Evolutionary conservation across 768 basidiomycete genomes (phyloP), one percentile per base, ranked within the genome.

Genomic region (Gloeostereum incarnatum): DNA sequence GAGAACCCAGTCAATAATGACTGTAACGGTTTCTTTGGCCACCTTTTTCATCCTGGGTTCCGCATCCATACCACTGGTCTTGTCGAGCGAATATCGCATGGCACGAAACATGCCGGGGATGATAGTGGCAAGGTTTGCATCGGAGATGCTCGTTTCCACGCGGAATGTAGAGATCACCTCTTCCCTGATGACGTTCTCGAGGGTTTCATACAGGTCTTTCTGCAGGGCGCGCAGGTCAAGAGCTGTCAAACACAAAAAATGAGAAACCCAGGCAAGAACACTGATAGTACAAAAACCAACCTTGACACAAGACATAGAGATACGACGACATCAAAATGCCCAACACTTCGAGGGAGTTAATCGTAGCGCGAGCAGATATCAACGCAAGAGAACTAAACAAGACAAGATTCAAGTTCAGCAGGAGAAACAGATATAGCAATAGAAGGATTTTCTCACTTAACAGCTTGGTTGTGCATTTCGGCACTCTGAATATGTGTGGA

Each of bases 391-490:
- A 90, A 56, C 84, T 87, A 47, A 21, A 39, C 36, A 24, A 45
- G 29, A 30, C 46, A 36, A 31, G 44, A 46, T 32, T 30, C 47
- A 36, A 31, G 44, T n/a, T 52, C 14, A 53, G 42, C 7, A 45
- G 18, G 6, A 22, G 31, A 29, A 14, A 36, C n/a, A 22, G 36
- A 37, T 10, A 34, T 11, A 9, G 13, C 9, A 31, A 36, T 34
- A 10, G 18, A 9, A 25, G 20, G 24, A 37, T 5, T 31, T 8
- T 64, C 82, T 43, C 45, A 87, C 84, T 92, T 92, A 57, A 92
- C 74, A 31, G 89, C 83, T 57, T 92, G 89, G 48, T 92, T 92
- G 53, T 89, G 85, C 83, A 90, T 87, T 60, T 92, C 88, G 1
- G 88, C 88, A 2, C 81, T 82, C 50, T 91, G 86, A 35, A 88